phyloP scores from a whole-genome alignment of 176 grass and related monocot species.

The Calamus simplicifolius region DNA sequence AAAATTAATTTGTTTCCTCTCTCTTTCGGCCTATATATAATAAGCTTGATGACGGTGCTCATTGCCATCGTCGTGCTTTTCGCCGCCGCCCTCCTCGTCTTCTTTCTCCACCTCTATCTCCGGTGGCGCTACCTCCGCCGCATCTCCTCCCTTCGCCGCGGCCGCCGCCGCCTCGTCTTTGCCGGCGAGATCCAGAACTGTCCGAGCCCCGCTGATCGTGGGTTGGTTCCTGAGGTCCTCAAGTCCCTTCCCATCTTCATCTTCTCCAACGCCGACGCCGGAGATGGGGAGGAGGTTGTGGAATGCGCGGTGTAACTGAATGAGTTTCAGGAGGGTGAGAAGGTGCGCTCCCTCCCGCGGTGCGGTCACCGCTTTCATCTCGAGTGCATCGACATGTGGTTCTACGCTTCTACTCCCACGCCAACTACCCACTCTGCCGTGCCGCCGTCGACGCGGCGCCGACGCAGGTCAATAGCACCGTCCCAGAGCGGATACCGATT shows the following conservation, averaged over 20 bases:
- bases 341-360: conserved; percentile 37
- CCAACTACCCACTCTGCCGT: conserved; percentile 60
- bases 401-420: conserved; percentile 38
- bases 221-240: conserved; percentile 34
- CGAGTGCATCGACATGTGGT: conserved; percentile 64
- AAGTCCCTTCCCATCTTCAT: conserved; percentile 32
- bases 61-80: conserved; percentile 23
- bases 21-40: no score
- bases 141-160: background rate
- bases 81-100: conserved; percentile 5
- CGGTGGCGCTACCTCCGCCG: conserved; percentile 2
- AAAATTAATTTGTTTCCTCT: no score
- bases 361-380: conserved; percentile 57
- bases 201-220: background rate
- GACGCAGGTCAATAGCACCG: no score
- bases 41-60: no score
- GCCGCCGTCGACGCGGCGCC: conserved; percentile 20
- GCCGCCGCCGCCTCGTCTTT: conserved; percentile 23
- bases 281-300: background rate
- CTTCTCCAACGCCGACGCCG: conserved; percentile 5
- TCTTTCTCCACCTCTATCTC: conserved; percentile 13
- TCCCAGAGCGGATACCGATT: no score
- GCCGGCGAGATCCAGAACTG: background rate
- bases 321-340: conserved; percentile 65
- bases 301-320: conserved; percentile 83